Evolutionary conservation across 306 rosid species (phyloP), one percentile per base, ranked within the genome.

Genomic region (Dalbergia cultrata): DNA sequence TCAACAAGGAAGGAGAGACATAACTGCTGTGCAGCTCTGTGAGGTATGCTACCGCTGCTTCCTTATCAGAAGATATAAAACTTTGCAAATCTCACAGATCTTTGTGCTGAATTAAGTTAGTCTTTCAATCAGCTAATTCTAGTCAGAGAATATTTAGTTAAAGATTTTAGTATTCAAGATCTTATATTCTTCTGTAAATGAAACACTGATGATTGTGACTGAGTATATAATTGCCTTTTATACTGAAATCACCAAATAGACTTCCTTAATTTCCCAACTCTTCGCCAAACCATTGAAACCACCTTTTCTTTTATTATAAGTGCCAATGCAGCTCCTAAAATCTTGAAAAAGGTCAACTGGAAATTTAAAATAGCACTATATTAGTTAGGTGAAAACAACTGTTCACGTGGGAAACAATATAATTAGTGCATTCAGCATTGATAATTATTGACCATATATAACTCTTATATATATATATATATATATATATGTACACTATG

Each of bases 1-100:
- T 81, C 97, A 93, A 76, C 97, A 91, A 79, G 97, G 97, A 80
- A 88, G 26, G 59, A 89, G 88, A 69, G 94, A 93, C 58, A 93
- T 91, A 76, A 88, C 94, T 26, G 97, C 94, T 43, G 92, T 91
- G 45, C 97, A 87, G 72, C 93, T 89, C 16, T 93, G 97, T 62
- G 96, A 91, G 97, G 93, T 93, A 86, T n/a, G n/a, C 7, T 7
- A 0, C 5, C 13, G 13, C 9, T 44, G 50, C 50, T 1, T 37
- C 41, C 31, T 2, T 26, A 26, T 26, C 31, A 26, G 31, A 26
- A 0, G 13, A 39, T 76, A 33, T 45, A 13, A 9, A 43, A 41
- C 44, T 37, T 70, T 13, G 6, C 61, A 60, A 37, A 34, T 62
- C 37, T 34, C 22, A 49, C 41, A 6, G 47, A 17, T 74, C 50